Percentiles rank a stretch among this genome's conserved stretches.
phyloP scores from a whole-genome alignment of 1,284 basidiomycete genomes.

The Ceraceosorus bombacis region DNA sequence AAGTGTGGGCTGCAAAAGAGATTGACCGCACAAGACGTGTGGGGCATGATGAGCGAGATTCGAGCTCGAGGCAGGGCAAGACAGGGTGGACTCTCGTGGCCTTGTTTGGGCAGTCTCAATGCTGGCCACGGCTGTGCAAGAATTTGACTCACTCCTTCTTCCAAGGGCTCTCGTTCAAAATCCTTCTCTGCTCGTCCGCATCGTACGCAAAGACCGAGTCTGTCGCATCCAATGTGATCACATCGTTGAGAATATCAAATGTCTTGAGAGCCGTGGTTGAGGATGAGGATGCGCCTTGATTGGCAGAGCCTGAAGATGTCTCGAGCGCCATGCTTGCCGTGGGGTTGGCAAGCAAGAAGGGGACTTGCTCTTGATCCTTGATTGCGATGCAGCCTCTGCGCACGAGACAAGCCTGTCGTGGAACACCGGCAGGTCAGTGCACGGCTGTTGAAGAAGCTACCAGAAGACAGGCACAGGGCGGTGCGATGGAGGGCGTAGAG shows the following conservation, averaged over 20 bases:
- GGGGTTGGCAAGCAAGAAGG: too few species aligned
- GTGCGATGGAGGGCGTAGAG: too few species aligned
- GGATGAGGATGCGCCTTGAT: neutral
- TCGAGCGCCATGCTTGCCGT: too few species aligned
- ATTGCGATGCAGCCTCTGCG: too few species aligned
- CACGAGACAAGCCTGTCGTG: too few species aligned
- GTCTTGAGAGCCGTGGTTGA: constrained; percentile 62
- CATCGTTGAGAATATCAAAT: constrained; percentile 74
- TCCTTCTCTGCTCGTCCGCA: constrained; percentile 61
- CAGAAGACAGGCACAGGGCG: too few species aligned
- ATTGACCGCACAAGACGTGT: constrained; percentile 1
- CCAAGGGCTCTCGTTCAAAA: constrained; percentile 75
- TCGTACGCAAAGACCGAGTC: constrained; percentile 57
- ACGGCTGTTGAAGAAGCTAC: too few species aligned
- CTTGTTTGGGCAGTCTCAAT: neutral
- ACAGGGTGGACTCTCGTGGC: constrained; percentile 14
- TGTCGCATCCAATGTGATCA: constrained; percentile 48
- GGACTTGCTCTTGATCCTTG: too few species aligned
- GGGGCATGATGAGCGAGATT: neutral
- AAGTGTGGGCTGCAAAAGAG: constrained; percentile 64
- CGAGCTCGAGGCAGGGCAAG: neutral
- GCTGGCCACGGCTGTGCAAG: too few species aligned
- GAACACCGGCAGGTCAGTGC: too few species aligned
- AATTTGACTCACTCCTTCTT: constrained; percentile 63
- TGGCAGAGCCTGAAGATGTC: too few species aligned